Conservation (phyloP, 257 asterid genomes). For the Penstemon davidsonii region DNA sequence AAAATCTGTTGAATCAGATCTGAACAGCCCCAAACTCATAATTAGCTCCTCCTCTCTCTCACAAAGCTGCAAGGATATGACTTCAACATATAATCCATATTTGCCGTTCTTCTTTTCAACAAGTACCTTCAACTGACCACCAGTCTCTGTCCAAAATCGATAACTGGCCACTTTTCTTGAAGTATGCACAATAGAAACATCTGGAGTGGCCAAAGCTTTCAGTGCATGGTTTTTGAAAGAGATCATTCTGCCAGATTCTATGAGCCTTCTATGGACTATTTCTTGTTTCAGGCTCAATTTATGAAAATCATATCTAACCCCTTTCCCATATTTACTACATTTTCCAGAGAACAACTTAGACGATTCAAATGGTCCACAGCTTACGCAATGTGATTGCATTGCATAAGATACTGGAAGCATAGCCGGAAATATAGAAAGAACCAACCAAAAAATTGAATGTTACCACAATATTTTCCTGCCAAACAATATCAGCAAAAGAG, state of each 20-base stretch:
- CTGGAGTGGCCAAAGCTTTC: conserved; percentile 48
- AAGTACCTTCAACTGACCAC: conserved; percentile 63
- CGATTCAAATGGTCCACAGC: conserved; percentile 37
- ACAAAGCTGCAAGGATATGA: conserved; percentile 39
- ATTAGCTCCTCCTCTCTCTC: conserved; percentile 37
- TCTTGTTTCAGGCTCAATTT: conserved; percentile 32
- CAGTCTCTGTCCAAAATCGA: conserved; percentile 66
- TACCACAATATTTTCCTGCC: conserved; percentile 25
- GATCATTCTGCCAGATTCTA: conserved; percentile 27
- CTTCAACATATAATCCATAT: conserved; percentile 54
- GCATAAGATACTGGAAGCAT: conserved; percentile 41
- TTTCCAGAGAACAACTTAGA: conserved; percentile 37
- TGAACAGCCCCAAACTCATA: conserved; percentile 75
- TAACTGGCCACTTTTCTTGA: conserved; percentile 42
- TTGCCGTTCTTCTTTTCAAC: conserved; percentile 47
- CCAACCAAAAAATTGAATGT: not conserved
- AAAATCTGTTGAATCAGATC: conserved; percentile 52
- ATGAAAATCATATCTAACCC: conserved; percentile 31
- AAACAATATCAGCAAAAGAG: conserved; percentile 7
- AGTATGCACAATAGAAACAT: conserved; percentile 43
- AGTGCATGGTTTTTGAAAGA: conserved; percentile 32
- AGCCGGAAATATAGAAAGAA: conserved; percentile 34
- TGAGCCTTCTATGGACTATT: conserved; percentile 7
- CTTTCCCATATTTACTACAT: conserved; percentile 29
- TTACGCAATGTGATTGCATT: conserved; percentile 45